A percentile compares a stretch with the other conserved stretches of the same genome.
These are phyloP conservation scores for Fusarium praegraminearum DNA, from an alignment of 2,329 filamentous ascomycete genomes.

Conservation along the genomic window DNA sequence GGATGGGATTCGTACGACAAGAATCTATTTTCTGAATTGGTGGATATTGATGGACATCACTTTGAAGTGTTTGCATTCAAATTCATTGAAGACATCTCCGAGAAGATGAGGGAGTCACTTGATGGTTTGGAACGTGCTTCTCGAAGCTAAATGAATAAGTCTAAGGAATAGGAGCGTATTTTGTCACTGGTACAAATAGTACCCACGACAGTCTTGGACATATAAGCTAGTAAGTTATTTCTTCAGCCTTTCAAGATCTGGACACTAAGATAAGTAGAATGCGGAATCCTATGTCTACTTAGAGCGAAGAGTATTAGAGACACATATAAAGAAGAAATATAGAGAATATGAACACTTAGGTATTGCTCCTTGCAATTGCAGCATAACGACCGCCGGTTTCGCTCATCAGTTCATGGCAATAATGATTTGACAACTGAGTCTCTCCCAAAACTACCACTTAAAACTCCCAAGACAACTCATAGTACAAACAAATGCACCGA, in stretches of 20 bases:
- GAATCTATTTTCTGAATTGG: slow-evolving; percentile 58
- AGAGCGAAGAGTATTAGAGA: not conserved
- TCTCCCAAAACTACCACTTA: not conserved
- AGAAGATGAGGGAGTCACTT: slow-evolving; percentile 41
- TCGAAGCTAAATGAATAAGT: not conserved
- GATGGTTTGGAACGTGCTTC: slow-evolving; percentile 33
- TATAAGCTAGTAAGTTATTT: not conserved
- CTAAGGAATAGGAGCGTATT: not conserved
- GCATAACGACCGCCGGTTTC: slow-evolving; percentile 10
- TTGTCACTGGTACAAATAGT: not conserved
- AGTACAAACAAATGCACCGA: not conserved
- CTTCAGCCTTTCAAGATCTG: not conserved
- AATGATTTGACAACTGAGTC: not conserved
- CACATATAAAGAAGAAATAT: not conserved
- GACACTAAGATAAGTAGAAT: not conserved
- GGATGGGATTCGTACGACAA: slow-evolving; percentile 64
- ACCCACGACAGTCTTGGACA: too few species aligned
- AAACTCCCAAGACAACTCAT: not conserved
- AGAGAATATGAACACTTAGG: not conserved
- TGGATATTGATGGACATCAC: slow-evolving; percentile 66
- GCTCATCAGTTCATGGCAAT: not conserved
- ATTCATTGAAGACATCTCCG: slow-evolving; percentile 47
- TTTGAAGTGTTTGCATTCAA: slow-evolving; percentile 59
- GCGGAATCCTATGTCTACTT: not conserved
- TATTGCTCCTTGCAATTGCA: not conserved